Evolutionary conservation across 495 filamentous ascomycete genomes (phyloP).

Genomic region (Neurospora africana): DNA sequence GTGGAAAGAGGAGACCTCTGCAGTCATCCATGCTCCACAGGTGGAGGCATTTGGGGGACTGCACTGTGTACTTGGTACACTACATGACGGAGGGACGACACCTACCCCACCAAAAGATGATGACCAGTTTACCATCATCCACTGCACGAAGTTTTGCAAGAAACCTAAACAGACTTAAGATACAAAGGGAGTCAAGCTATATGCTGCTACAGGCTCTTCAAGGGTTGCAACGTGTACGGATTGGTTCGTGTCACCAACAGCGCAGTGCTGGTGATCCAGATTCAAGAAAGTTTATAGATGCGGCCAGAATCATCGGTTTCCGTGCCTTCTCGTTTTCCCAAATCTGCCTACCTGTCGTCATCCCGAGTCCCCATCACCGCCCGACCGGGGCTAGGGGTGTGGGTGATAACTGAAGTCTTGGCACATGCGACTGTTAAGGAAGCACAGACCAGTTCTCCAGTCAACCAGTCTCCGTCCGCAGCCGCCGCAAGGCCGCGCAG

Average conservation of each 20-base stretch:
- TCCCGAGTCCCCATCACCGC: background rate
- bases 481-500: background rate
- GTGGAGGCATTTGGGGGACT: background rate
- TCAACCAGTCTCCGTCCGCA: background rate
- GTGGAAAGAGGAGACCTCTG: background rate
- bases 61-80: background rate
- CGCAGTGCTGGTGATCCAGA: background rate
- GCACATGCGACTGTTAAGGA: background rate
- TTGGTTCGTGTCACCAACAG: background rate
- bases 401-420: background rate
- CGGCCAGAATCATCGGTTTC: background rate
- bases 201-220: background rate
- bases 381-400: background rate
- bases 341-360: background rate
- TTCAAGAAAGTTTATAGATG: background rate
- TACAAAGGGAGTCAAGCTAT: background rate
- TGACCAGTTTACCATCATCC: background rate
- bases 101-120: background rate
- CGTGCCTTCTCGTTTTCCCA: background rate
- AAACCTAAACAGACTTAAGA: background rate
- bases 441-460: background rate
- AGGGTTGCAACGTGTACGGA: background rate
- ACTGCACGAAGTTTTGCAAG: background rate
- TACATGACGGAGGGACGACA: background rate
- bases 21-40: background rate